Conservation (phyloP, 306 rosid species). For the Cucurbita argyrosperma region DNA sequence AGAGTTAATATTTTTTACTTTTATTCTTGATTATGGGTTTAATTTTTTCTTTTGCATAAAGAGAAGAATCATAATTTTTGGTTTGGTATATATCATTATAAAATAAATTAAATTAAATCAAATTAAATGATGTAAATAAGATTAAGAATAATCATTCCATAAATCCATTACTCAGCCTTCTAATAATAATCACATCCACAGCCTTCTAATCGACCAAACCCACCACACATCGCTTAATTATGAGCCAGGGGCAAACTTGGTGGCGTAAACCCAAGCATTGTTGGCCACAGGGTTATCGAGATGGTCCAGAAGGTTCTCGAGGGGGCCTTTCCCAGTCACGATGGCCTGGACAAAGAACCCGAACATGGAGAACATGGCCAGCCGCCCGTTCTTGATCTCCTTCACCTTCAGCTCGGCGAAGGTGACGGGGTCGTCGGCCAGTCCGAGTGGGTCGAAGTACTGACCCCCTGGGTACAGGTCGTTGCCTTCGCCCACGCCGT, state of each 20-base stretch:
- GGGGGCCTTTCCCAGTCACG: neutral
- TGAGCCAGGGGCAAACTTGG: slow-evolving; percentile 4
- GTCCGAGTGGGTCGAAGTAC: slow-evolving; percentile 1
- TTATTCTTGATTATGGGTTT: no score
- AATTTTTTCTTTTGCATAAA: no score
- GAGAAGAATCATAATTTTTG: no score
- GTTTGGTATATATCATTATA: no score
- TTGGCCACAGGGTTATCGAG: neutral
- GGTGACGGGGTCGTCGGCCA: neutral
- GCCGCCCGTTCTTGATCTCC: slow-evolving; percentile 5
- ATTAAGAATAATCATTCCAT: neutral
- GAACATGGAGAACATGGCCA: slow-evolving; percentile 6
- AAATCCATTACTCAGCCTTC: neutral
- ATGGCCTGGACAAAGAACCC: slow-evolving; percentile 1
- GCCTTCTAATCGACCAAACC: neutral
- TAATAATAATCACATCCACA: neutral
- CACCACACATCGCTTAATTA: neutral
- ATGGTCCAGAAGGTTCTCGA: neutral
- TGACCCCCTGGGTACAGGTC: slow-evolving; percentile 3
- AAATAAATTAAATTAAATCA: no score
- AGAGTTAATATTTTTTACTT: no score
- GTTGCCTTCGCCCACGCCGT: neutral
- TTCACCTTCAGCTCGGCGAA: neutral
- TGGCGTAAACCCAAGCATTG: slow-evolving; percentile 4
- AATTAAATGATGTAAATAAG: neutral